Base-by-base conservation (phyloP, 2,329 filamentous ascomycete genomes). In the Aureobasidium sp. region DNA sequence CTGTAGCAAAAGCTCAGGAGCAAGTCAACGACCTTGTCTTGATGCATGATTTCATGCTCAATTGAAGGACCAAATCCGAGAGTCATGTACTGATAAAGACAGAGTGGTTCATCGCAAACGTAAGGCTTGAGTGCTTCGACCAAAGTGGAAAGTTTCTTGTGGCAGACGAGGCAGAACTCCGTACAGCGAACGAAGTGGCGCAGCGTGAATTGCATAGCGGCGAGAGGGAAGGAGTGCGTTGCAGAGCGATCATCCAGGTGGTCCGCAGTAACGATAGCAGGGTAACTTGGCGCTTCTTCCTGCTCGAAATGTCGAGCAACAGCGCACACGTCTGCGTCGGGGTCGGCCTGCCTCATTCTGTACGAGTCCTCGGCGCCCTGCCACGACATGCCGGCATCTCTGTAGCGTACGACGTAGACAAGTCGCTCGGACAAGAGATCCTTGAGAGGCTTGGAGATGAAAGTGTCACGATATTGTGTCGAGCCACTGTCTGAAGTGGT, bases 101-200 rank as follows among this genome's bases (percentile, higher is more conserved):
- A 97, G 3, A 97, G 78, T 1, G 81, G 78, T 14, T 83, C 81
- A 24, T 83, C 83, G 74, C 92, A 97, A 48, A 96, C 90, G 64
- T 81, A 81, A 2, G 89, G 89, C 67, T 89, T 90, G 63, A 91
- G 77, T 1, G 87, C 84, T 67, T 87, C 84, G 40, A 93, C 85
- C 0, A 83, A 81, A 2, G 79, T 80, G 1, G 82, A 73, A 39
- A 90, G 81, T 66, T 81, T 86, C 66, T 82, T 82, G 72, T 95
- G 89, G 69, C 92, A 97, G 27, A 92, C 85, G 60, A 96, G 81
- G 72, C 92, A 97, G 72, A 93, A 96, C 60, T 94, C 86, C 0
- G 89, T 91, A 71, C 90, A 96, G 63, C 85, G 86, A 8, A 89
- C 82, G 63, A 96, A 85, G 68, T 91, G 89, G 1, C 87, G 85